Conservation (phyloP, 2,329 filamentous ascomycete genomes). For the Penicillium palitans region DNA sequence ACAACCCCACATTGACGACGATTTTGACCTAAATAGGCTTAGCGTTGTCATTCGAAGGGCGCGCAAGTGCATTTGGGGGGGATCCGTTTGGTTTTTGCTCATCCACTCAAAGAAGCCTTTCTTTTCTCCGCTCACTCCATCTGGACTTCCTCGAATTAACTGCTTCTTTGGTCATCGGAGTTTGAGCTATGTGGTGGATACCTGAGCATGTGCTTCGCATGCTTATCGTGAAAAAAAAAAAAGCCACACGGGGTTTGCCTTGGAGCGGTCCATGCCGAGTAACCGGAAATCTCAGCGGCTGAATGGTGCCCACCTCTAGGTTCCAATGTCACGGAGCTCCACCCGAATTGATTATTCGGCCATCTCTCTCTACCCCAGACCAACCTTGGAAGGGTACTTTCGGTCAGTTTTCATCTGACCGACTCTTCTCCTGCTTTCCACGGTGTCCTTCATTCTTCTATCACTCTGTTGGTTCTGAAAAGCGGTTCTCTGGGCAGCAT, state of each 20-base stretch:
- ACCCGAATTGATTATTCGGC: constrained; percentile 22
- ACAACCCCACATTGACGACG: neutral
- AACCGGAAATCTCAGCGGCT: constrained; percentile 11
- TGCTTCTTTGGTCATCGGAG: neutral
- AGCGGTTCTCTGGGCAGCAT: neutral
- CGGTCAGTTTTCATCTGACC: constrained; percentile 17
- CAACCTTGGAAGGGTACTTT: constrained; percentile 16
- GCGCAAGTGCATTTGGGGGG: constrained; percentile 16
- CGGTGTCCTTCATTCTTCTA: constrained; percentile 1
- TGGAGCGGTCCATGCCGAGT: constrained; percentile 12
- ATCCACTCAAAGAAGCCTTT: constrained; percentile 2
- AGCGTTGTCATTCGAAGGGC: constrained; percentile 36
- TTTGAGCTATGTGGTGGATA: neutral
- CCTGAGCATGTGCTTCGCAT: neutral
- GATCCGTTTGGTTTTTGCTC: constrained; percentile 7
- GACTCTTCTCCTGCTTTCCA: constrained; percentile 17
- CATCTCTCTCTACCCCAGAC: constrained; percentile 30
- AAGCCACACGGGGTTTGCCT: neutral
- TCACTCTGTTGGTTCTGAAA: neutral
- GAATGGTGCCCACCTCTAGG: constrained; percentile 5
- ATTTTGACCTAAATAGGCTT: constrained; percentile 23
- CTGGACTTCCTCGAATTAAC: neutral
- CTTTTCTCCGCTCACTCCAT: constrained; percentile 12
- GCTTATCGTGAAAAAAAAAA: neutral
- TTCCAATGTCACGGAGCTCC: constrained; percentile 15